phyloP scores from a whole-genome alignment of 2,329 filamentous ascomycete species.

The Fusarium acutatum region DNA sequence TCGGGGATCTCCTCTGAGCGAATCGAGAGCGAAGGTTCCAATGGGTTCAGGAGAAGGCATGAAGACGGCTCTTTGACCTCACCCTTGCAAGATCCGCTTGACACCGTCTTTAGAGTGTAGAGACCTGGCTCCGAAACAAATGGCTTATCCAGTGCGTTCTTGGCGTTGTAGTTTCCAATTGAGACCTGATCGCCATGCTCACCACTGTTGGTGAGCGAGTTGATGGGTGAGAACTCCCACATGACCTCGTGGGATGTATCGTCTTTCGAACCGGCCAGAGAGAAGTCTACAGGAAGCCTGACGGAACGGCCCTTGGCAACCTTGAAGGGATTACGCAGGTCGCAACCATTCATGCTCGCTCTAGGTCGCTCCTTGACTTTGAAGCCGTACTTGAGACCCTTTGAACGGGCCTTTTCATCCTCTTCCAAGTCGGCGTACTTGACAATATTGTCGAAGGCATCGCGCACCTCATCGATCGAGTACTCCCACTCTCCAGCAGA shows the following conservation, averaged over 20 bases:
- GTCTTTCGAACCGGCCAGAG: conserved; percentile 64
- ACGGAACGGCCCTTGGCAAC: conserved; percentile 78
- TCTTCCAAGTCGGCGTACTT: conserved; percentile 75
- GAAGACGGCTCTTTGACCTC: conserved; percentile 93
- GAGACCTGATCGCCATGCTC: conserved; percentile 71
- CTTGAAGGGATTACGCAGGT: conserved; percentile 81
- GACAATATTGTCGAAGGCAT: conserved; percentile 87
- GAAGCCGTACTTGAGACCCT: conserved; percentile 78
- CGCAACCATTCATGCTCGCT: conserved; percentile 76
- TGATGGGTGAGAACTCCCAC: conserved; percentile 83
- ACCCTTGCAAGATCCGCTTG: conserved; percentile 82
- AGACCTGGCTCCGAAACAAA: conserved; percentile 80
- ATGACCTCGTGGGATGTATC: conserved; percentile 76
- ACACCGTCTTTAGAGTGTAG: conserved; percentile 83
- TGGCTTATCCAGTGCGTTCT: conserved; percentile 69
- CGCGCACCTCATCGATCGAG: conserved; percentile 88
- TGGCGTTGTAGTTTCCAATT: conserved; percentile 67
- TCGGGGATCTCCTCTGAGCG: conserved; percentile 85
- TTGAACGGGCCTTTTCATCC: conserved; percentile 72
- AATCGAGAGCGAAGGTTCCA: conserved; percentile 81
- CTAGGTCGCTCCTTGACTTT: conserved; percentile 86
- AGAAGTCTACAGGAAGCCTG: conserved; percentile 76
- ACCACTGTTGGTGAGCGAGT: conserved; percentile 72
- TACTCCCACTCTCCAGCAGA: conserved; percentile 86
- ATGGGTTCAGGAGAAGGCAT: conserved; percentile 90